Evolutionary conservation across 1,284 basidiomycete species (phyloP).

Genomic region (Porodaedalea pini): DNA sequence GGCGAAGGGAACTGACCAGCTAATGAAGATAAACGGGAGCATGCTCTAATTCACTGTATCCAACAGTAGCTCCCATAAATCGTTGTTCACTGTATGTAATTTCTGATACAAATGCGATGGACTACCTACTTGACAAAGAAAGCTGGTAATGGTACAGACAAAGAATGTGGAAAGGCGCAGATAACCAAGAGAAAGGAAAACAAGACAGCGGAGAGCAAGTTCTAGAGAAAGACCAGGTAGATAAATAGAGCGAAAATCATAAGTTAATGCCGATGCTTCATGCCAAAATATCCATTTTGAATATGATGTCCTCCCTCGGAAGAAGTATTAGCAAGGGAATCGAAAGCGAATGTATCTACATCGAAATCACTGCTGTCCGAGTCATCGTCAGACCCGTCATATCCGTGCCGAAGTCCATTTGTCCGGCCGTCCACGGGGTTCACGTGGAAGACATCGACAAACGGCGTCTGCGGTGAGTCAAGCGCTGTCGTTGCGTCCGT

Average conservation of each 20-base stretch:
- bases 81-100: too few relatives aligned
- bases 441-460: conserved; percentile 71
- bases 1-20: too few relatives aligned
- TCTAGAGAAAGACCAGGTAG: not conserved
- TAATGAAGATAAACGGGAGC: too few relatives aligned
- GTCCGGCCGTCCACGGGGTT: conserved; percentile 33
- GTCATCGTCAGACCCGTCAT: conserved; percentile 40
- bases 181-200: conserved; percentile 7
- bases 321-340: conserved; percentile 45
- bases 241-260: not conserved
- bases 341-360: conserved; percentile 66
- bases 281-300: conserved; percentile 10
- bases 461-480: conserved; percentile 67
- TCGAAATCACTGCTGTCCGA: conserved; percentile 54
- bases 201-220: not conserved
- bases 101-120: not conserved
- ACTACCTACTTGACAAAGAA: not conserved
- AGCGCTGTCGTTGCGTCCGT: conserved; percentile 45
- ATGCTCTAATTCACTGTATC: too few relatives aligned
- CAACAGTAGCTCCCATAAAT: too few relatives aligned
- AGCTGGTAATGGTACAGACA: not conserved
- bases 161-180: not conserved
- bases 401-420: conserved; percentile 22
- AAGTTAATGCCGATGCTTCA: conserved; percentile 11
- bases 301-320: conserved; percentile 31